Evolutionary conservation across 352 stramenopile species (phyloP).

Genomic region (Phytophthora boehmeriae): DNA sequence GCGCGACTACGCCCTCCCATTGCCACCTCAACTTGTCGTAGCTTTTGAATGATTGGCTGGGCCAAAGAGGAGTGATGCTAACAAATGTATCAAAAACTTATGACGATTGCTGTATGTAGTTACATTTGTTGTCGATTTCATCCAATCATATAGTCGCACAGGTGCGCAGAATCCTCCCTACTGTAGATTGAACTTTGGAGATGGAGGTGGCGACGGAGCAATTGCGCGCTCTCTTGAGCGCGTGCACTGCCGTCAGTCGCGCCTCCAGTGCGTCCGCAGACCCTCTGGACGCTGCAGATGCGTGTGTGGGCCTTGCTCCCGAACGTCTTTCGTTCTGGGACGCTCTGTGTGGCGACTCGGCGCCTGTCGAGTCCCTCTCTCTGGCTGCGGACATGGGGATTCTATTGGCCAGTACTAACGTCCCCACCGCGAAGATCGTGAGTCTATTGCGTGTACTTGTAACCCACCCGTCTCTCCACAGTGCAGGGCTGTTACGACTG

Average conservation of each 20-base stretch:
- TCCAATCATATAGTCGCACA: constrained; percentile 34
- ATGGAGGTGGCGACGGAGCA: constrained; percentile 52
- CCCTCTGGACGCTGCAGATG: constrained; percentile 8
- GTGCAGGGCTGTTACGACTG: constrained; percentile 54
- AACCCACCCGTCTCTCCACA: constrained; percentile 39
- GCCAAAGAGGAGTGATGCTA: neutral
- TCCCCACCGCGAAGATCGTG: constrained; percentile 39
- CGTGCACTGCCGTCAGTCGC: constrained; percentile 39
- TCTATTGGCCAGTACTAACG: constrained; percentile 59
- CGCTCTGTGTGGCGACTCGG: constrained; percentile 30
- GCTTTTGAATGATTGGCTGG: constrained; percentile 6
- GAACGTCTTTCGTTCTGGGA: constrained; percentile 71
- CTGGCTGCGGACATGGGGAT: constrained; percentile 62
- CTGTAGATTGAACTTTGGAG: constrained; percentile 22
- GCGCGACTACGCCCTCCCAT: constrained; percentile 53
- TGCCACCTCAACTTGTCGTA: neutral
- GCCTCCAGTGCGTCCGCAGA: constrained; percentile 11
- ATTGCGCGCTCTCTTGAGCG: constrained; percentile 47
- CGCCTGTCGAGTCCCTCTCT: constrained; percentile 15
- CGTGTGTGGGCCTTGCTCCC: constrained; percentile 26
- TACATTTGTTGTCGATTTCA: no score
- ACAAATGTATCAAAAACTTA: constrained; percentile 2
- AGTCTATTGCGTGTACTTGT: constrained; percentile 43
- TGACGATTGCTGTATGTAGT: constrained; percentile 1
- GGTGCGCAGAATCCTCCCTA: constrained; percentile 12